phyloP scores from a whole-genome alignment of 257 asterid species.

The Ilex aquifolium region DNA sequence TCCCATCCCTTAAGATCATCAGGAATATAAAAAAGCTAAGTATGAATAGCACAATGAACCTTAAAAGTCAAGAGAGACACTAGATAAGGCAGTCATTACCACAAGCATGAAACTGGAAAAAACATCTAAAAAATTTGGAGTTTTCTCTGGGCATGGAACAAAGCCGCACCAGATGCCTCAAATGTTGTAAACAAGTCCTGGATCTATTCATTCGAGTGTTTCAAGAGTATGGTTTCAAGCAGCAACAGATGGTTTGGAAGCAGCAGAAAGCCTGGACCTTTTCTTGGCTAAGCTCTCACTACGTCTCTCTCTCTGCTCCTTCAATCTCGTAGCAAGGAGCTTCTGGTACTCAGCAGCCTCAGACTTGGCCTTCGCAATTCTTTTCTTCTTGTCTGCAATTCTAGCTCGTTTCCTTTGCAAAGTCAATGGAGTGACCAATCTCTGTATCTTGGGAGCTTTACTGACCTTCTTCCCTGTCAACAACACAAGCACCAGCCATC shows the following conservation, averaged over 20 bases:
- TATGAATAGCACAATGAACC: no score
- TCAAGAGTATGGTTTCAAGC: constrained; percentile 6
- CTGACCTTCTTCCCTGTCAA: constrained; percentile 41
- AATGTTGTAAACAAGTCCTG: no score
- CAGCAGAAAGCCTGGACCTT: constrained; percentile 36
- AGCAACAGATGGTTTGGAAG: constrained; percentile 25
- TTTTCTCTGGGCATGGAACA: no score
- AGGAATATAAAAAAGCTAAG: no score
- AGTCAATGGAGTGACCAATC: constrained; percentile 40
- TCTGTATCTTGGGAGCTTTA: constrained; percentile 44
- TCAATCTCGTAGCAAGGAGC: constrained; percentile 9
- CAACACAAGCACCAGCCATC: neutral
- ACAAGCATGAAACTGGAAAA: no score
- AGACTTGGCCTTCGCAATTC: constrained; percentile 5
- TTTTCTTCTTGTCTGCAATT: constrained; percentile 9
- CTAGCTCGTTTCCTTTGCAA: constrained; percentile 39
- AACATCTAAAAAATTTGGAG: no score
- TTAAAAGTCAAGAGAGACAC: no score
- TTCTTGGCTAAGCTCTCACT: constrained; percentile 25
- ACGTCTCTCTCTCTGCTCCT: constrained; percentile 11
- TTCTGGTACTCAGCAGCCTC: constrained; percentile 11
- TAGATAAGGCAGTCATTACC: no score
- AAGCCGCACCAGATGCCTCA: no score
- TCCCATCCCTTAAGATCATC: no score
- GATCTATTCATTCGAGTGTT: no score